A percentile compares a stretch with the other conserved stretches of the same genome.
Conservation (phyloP, 345 rosid genomes). For the Lepidium africanum region DNA sequence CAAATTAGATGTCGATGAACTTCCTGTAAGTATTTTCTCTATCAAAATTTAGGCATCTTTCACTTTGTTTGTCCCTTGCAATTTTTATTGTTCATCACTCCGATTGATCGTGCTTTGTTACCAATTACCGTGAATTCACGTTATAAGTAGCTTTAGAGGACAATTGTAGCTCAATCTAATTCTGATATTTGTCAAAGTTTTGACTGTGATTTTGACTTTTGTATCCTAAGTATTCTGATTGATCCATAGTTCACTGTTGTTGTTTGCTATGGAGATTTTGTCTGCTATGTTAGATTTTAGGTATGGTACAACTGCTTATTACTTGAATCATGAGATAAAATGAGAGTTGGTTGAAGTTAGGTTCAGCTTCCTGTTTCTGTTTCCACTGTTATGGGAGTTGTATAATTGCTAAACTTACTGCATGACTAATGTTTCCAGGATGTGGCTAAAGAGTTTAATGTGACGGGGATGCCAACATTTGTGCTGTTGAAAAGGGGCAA, state of each 20-base stretch:
- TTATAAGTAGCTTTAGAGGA: no score
- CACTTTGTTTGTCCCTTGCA: background rate
- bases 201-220: background rate
- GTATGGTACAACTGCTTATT: background rate
- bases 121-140: no score
- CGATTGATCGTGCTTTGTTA: background rate
- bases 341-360: background rate
- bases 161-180: background rate
- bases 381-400: background rate
- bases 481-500: conserved; percentile 72
- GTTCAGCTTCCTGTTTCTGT: background rate
- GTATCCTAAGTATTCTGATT: background rate
- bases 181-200: background rate
- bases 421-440: conserved; percentile 33
- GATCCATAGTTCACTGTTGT: background rate
- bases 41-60: background rate
- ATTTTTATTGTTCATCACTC: background rate
- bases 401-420: background rate
- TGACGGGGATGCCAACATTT: conserved; percentile 86
- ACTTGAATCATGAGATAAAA: background rate
- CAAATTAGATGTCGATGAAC: conserved; percentile 82
- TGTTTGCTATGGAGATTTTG: background rate
- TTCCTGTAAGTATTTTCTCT: conserved; percentile 44
- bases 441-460: conserved; percentile 62
- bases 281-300: background rate